Evolutionary conservation across 805 yeast genomes (phyloP).

Genomic region (Candida ponderosae): DNA sequence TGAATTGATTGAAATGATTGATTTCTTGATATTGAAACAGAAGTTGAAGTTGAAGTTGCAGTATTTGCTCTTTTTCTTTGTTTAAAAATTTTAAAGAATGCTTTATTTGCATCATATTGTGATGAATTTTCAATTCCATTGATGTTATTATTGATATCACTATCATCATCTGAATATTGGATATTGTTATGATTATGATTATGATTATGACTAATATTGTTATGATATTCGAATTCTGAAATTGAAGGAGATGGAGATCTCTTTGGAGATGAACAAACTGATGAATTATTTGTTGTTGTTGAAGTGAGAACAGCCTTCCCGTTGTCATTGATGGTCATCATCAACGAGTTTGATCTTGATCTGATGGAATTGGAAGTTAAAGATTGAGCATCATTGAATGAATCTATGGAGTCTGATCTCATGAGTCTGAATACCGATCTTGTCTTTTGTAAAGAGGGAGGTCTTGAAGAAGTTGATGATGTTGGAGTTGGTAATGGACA

Average conservation of each 20-base stretch:
- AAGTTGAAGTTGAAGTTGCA: conserved; percentile 8
- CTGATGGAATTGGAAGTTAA: neutral
- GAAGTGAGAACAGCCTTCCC: conserved; percentile 12
- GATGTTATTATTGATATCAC: neutral
- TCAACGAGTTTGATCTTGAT: conserved; percentile 9
- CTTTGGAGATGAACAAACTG: conserved; percentile 3
- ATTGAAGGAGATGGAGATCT: conserved; percentile 16
- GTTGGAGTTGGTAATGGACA: neutral
- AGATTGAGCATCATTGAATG: neutral
- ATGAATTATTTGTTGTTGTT: conserved; percentile 4
- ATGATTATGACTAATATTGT: neutral
- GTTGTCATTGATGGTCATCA: conserved; percentile 13
- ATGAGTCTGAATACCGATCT: neutral
- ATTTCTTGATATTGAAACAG: neutral
- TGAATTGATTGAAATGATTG: conserved; percentile 5
- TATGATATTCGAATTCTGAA: conserved; percentile 7
- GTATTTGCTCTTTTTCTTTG: conserved; percentile 20
- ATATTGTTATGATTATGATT: conserved; percentile 1
- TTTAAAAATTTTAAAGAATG: conserved; percentile 16
- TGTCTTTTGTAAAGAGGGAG: neutral
- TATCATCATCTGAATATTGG: conserved; percentile 9
- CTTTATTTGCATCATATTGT: conserved; percentile 13
- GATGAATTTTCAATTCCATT: neutral
- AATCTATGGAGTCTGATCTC: neutral
- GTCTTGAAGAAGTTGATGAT: neutral